Evolutionary conservation across 495 filamentous ascomycete species (phyloP).

Genomic region (Choiromyces venosus): DNA sequence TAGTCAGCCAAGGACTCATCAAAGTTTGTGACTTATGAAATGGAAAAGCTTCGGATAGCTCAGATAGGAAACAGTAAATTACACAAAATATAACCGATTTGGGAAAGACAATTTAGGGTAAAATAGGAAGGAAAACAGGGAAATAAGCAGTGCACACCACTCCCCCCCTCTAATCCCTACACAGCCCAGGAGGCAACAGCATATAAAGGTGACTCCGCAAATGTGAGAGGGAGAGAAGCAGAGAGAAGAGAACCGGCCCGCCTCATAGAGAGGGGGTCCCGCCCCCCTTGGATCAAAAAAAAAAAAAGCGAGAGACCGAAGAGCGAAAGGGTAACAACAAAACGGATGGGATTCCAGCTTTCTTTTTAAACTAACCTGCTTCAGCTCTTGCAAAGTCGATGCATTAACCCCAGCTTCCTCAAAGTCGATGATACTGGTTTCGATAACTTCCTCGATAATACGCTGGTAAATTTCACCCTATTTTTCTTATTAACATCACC

Average conservation of each 20-base stretch:
- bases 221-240: constrained; percentile 33
- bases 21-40: background rate
- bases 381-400: constrained; percentile 74
- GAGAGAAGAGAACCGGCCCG: constrained; percentile 37
- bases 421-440: constrained; percentile 84
- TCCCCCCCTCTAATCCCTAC: constrained; percentile 17
- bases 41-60: constrained; percentile 19
- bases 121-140: constrained; percentile 33
- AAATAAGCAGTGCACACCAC: constrained; percentile 41
- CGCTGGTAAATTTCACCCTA: constrained; percentile 77
- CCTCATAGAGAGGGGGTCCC: constrained; percentile 9
- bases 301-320: constrained; percentile 22
- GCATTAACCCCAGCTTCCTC: constrained; percentile 92
- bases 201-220: constrained; percentile 43
- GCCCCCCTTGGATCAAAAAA: background rate
- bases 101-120: constrained; percentile 36
- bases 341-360: constrained; percentile 43
- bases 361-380: constrained; percentile 54
- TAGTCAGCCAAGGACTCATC: constrained; percentile 37
- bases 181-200: constrained; percentile 19
- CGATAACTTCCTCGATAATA: constrained; percentile 88
- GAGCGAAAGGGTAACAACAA: constrained; percentile 33
- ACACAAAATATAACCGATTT: constrained; percentile 21
- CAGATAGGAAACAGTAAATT: constrained; percentile 12
- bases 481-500: constrained; percentile 29